A percentile compares a stretch with the other conserved stretches of the same genome.
These are phyloP conservation scores for Solanum aculeatissimum DNA, from an alignment of 305 asterid species.

Conservation along the genomic window DNA sequence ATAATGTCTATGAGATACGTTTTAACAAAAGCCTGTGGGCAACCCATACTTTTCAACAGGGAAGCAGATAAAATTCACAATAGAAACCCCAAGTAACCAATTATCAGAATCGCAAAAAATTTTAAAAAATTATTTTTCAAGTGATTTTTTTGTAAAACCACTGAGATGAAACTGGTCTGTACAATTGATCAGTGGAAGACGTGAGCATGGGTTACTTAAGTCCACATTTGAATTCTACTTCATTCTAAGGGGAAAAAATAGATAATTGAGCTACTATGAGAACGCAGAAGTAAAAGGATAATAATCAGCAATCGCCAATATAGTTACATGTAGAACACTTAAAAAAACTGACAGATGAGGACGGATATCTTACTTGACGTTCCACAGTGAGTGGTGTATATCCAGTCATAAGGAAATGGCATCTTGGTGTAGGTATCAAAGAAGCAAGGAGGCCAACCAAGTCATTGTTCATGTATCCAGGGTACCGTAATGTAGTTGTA, in stretches of 20 bases:
- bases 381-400: conserved; percentile 99
- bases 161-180: background rate
- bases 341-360: background rate
- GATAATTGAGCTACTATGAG: background rate
- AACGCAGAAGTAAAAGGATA: background rate
- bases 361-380: conserved; percentile 66
- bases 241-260: background rate
- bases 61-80: background rate
- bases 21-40: background rate
- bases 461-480: conserved; percentile 99
- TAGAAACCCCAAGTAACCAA: background rate
- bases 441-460: conserved; percentile 99
- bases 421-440: conserved; percentile 97
- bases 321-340: background rate
- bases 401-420: conserved; percentile 98
- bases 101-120: background rate
- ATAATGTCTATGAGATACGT: background rate
- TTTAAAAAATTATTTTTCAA: background rate
- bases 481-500: conserved; percentile 94
- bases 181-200: background rate
- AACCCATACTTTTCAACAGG: background rate
- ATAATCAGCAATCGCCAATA: background rate
- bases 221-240: background rate
- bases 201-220: background rate
- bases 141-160: background rate